phyloP scores from a whole-genome alignment of 257 asterid genomes.

The Solanum clarkiae region DNA sequence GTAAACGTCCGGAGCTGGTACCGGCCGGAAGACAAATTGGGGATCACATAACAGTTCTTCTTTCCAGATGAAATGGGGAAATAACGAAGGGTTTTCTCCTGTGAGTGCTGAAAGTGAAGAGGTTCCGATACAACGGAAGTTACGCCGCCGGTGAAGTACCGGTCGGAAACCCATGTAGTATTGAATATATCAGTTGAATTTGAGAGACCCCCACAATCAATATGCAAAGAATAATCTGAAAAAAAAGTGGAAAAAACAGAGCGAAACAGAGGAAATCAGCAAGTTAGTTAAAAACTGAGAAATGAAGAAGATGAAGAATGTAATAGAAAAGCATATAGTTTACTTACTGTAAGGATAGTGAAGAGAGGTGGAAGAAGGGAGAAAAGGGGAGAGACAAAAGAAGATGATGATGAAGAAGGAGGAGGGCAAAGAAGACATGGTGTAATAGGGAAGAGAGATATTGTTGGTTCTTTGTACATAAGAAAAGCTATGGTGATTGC shows the following conservation, averaged over 20 bases:
- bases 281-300: not conserved
- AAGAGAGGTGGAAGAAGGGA: conserved; percentile 6
- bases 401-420: conserved; percentile 8
- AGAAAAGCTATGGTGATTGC: not conserved
- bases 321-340: not conserved
- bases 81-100: conserved; percentile 81
- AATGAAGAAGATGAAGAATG: not conserved
- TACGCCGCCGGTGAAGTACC: conserved; percentile 67
- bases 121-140: conserved; percentile 82
- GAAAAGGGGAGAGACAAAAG: conserved; percentile 3
- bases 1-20: conserved; percentile 66
- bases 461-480: conserved; percentile 10
- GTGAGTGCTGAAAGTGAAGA: conserved; percentile 54
- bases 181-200: conserved; percentile 61
- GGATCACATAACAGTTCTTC: conserved; percentile 75
- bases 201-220: conserved; percentile 72
- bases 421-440: conserved; percentile 12
- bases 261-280: not conserved
- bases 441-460: not conserved
- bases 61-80: conserved; percentile 79
- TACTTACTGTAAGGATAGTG: conserved; percentile 29
- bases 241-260: not conserved
- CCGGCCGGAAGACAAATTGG: conserved; percentile 9
- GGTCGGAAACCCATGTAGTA: conserved; percentile 77
- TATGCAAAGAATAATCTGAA: conserved; percentile 51